Base-by-base conservation (phyloP, 805 yeast species). In the Brettanomyces nanus region DNA sequence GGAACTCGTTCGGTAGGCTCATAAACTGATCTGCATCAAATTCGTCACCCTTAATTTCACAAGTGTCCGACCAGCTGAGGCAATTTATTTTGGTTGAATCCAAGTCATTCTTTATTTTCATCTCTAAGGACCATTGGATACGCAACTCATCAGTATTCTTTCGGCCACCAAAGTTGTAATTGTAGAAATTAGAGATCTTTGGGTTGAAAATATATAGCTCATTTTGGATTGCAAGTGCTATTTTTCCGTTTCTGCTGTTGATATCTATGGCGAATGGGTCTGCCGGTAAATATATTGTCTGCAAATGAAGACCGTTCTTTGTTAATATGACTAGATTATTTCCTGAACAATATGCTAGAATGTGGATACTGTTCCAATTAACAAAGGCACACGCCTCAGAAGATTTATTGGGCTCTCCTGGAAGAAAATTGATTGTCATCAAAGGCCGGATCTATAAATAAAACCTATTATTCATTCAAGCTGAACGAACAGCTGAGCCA, bases 321-420 rank as follows among this genome's bases (percentile, higher is more conserved):
- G 80, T 66, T 3, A 79, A 54, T 4, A 83, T 69, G 25, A 90
- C 82, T 46, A 90, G 65, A 54, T 85, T 86, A 60, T 86, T 86
- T 1, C 95, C 97, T 1, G 96, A 85, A 41, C 87, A 83, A 55
- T 90, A 90, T 1, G 77, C 77, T 25, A 83, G 60, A 2, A 86
- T 58, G 36, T 75, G 71, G 42, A 74, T 75, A 9, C 67, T 66
- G 39, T 75, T 75, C 95, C 95, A 86, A 28, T 63, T 60, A 5
- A 68, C 71, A 42, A 77, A 80, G 29, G 75, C 65, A 19, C 77
- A 71, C 1, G 85, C 63, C 45, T 72, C 73, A 11, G 64, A 66
- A 1, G 73, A 54, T 32, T 65, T 58, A 54, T 80, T 82, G 15
- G 92, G 92, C 53, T 84, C 85, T 2, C 97, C 97, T 2, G 96